phyloP scores from a whole-genome alignment of 257 asterid species.

The Nicotiana otophora region DNA sequence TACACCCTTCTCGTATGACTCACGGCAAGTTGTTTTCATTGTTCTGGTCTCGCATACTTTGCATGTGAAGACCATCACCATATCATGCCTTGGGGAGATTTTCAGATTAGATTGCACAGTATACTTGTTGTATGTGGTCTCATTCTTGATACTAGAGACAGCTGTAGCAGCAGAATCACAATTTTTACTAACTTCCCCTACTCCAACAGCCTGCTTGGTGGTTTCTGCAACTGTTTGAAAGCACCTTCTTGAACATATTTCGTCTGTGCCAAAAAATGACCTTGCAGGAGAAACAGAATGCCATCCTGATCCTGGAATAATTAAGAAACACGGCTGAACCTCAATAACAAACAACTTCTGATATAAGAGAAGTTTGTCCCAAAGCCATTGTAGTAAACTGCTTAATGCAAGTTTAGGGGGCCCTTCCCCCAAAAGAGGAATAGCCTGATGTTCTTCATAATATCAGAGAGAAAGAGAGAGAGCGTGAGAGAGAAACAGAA shows the following conservation, averaged over 20 bases:
- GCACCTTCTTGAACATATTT: conserved; percentile 29
- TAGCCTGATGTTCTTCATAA: background rate
- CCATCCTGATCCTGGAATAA: conserved; percentile 34
- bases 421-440: background rate
- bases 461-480: background rate
- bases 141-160: conserved; percentile 14
- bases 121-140: conserved; percentile 27
- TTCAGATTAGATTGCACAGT: conserved; percentile 45
- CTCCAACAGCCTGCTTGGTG: conserved; percentile 19
- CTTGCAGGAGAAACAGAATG: conserved; percentile 32
- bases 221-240: conserved; percentile 37
- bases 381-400: background rate
- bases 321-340: background rate
- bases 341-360: background rate
- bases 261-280: conserved; percentile 27
- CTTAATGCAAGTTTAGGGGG: background rate
- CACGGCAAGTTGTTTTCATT: conserved; percentile 64
- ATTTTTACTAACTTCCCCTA: conserved; percentile 20
- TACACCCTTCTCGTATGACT: conserved; percentile 74
- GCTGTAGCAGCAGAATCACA: conserved; percentile 9
- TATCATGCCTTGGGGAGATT: conserved; percentile 60
- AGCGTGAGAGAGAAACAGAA: too few relatives aligned
- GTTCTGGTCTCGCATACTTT: conserved; percentile 67
- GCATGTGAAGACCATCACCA: conserved; percentile 76
- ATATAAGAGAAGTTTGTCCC: background rate